These are phyloP conservation scores for Sugiyamaella smithiae DNA, from an alignment of 805 yeast species.

Conservation along the genomic window DNA sequence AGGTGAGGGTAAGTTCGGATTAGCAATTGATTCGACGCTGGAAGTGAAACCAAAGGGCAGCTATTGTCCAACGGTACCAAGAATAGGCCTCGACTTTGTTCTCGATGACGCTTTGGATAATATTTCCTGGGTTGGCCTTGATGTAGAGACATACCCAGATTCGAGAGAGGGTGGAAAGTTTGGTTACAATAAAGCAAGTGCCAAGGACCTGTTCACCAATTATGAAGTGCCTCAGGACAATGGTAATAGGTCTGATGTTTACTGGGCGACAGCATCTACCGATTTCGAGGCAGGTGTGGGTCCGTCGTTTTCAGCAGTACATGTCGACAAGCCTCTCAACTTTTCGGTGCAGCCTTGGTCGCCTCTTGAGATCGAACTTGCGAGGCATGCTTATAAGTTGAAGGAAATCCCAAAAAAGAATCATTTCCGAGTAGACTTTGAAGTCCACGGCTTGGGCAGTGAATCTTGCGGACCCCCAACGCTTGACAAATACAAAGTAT, in stretches of 20 bases:
- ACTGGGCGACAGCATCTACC: constrained; percentile 27
- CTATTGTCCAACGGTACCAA: constrained; percentile 33
- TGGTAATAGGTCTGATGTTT: constrained; percentile 36
- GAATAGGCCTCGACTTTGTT: constrained; percentile 36
- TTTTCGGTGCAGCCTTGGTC: constrained; percentile 21
- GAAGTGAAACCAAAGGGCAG: constrained; percentile 18
- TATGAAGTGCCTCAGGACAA: constrained; percentile 40
- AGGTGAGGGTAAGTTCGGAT: not conserved
- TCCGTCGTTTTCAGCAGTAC: not conserved
- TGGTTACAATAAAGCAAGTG: constrained; percentile 27
- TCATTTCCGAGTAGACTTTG: constrained; percentile 28
- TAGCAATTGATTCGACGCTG: constrained; percentile 15
- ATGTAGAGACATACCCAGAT: constrained; percentile 38
- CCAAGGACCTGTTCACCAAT: constrained; percentile 24
- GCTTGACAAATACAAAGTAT: constrained; percentile 20
- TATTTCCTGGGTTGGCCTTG: constrained; percentile 37
- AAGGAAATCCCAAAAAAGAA: constrained; percentile 13
- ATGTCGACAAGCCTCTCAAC: constrained; percentile 10
- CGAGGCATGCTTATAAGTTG: constrained; percentile 30
- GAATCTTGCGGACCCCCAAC: constrained; percentile 33
- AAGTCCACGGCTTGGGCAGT: constrained; percentile 30
- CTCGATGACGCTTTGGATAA: constrained; percentile 24
- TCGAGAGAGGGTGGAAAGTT: constrained; percentile 30
- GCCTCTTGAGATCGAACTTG: constrained; percentile 22
- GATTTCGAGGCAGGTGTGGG: not conserved